Conservation (phyloP, 441 rosid genomes). For the Corymbia calophylla region DNA sequence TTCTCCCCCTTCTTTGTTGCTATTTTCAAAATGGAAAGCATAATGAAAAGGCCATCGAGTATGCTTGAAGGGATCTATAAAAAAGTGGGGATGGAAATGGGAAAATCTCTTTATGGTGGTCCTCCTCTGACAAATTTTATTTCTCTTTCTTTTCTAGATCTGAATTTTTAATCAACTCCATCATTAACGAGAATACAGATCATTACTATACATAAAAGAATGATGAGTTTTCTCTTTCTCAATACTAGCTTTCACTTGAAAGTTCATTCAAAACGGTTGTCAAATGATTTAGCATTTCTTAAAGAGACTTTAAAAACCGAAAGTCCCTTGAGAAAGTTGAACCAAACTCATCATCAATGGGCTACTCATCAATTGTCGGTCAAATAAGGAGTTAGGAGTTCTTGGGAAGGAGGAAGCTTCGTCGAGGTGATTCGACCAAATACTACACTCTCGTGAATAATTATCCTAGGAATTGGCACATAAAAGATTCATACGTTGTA, state of each 20-base stretch:
- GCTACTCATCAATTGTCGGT: background rate
- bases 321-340: too few relatives aligned
- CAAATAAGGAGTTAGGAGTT: background rate
- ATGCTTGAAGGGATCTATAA: background rate
- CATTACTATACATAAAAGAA: background rate
- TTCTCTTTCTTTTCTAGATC: too few relatives aligned
- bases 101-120: background rate
- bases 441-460: background rate
- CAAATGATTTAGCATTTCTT: too few relatives aligned
- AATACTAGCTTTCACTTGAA: too few relatives aligned
- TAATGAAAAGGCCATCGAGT: background rate
- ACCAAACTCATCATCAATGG: background rate
- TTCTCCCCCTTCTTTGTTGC: background rate
- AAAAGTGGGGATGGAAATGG: background rate
- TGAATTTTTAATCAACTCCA: fast-evolving
- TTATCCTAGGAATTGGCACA: background rate
- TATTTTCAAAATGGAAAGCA: background rate
- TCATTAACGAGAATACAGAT: background rate
- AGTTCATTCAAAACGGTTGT: too few relatives aligned
- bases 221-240: background rate
- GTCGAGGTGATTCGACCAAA: background rate
- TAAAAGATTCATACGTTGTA: background rate
- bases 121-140: background rate
- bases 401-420: background rate
- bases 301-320: too few relatives aligned